Conservation (phyloP, 73 alveolate species). For the Paramecium caudatum region DNA sequence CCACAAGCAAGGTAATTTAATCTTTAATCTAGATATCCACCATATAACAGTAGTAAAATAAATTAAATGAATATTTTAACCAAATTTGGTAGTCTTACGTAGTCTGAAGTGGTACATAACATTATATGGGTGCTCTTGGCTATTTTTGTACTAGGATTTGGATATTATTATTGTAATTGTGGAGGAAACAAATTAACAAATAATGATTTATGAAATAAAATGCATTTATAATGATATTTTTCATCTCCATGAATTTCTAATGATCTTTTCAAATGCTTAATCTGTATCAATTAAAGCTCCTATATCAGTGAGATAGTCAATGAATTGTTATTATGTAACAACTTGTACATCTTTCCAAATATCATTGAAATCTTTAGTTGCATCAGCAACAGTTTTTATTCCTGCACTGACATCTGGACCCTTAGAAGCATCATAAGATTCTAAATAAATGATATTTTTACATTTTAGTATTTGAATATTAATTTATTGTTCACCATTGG, state of each 20-base stretch:
- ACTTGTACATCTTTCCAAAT: slow-evolving; percentile 68
- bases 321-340: slow-evolving; percentile 83
- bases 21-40: slow-evolving; percentile 91
- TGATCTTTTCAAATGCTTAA: slow-evolving; percentile 86
- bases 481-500: not conserved
- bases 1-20: slow-evolving; percentile 71
- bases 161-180: not conserved
- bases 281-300: slow-evolving; percentile 92
- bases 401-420: slow-evolving; percentile 81
- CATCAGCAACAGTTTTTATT: slow-evolving; percentile 80
- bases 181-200: not conserved
- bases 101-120: not conserved
- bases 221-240: no score
- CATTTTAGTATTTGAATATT: not conserved
- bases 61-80: not conserved
- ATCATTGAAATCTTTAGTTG: slow-evolving; percentile 79
- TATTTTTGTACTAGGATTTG: not conserved
- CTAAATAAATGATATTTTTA: not conserved
- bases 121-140: not conserved
- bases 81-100: not conserved
- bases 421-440: slow-evolving; percentile 75
- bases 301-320: slow-evolving; percentile 86
- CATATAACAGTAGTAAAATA: slow-evolving; percentile 79
- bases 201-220: no score
- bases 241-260: slow-evolving; percentile 90